Evolutionary conservation across 805 yeast genomes (phyloP), one percentile per base, ranked within the genome.

Genomic region (Saccharomycopsis fermentans): DNA sequence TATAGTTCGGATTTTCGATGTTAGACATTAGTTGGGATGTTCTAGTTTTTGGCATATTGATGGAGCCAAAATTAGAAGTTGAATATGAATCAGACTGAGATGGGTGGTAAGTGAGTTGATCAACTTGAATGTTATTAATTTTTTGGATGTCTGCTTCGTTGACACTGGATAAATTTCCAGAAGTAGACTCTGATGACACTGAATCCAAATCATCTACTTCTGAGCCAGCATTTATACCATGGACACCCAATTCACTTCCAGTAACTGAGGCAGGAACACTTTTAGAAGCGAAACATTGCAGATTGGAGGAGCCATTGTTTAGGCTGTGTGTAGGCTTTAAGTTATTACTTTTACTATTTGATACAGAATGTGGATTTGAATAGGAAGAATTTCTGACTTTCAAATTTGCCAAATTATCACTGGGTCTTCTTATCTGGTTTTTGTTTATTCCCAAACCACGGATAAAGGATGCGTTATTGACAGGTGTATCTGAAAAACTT

Each of bases 401-500:
- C 37, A 60, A 54, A 37, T 48, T 57, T 16, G 34, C 19, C 19
- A 61, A 53, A 32, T 61, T 61, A 34, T 61, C 63, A 34, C 60
- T 56, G n/a, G 63, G 63, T 32, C 63, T 32, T 51, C 63, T 29
- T 6, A 59, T 57, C 40, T 56, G 58, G 35, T 24, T 56, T 24
- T 55, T 56, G 50, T 61, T 59, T 11, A 61, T 59, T 9, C 63
- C 63, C 14, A 61, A 40, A n/a, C 63, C 63, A 54, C 63, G 43
- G 14, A 61, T 62, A 57, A 50, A 61, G 27, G 58, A 53, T 3
- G 61, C 61, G 35, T 60, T 60, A 21, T 61, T 61, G n/a, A 35
- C 53, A 6, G 59, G 52, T 3, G 62, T 54, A n/a, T 34, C 32
- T 26, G 50, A 47, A 21, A 56, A 40, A 34, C 60, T 56, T 32